Conservation (phyloP, 306 rosid species). For the Cajanus cajan region DNA sequence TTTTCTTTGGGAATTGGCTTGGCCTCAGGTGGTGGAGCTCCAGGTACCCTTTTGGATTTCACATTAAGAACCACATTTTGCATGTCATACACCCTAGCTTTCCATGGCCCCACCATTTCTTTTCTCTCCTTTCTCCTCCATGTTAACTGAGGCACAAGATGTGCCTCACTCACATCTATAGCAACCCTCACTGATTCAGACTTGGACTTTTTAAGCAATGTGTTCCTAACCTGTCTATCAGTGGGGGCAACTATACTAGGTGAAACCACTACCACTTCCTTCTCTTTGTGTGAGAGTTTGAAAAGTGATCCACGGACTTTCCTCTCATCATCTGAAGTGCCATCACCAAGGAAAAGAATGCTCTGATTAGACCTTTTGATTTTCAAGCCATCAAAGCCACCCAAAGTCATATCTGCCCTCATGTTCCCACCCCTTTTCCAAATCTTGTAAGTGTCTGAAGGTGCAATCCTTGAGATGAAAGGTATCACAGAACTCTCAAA, state of each 20-base stretch:
- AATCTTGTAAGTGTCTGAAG: constrained; percentile 91
- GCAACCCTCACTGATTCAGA: constrained; percentile 58
- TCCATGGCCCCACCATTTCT: constrained; percentile 84
- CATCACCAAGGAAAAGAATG: constrained; percentile 82
- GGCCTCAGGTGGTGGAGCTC: constrained; percentile 63
- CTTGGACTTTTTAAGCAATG: constrained; percentile 48
- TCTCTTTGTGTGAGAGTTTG: constrained; percentile 63
- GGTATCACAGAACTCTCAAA: constrained; percentile 97
- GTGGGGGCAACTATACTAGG: constrained; percentile 52
- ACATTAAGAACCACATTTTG: constrained; percentile 77
- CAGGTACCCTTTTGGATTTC: constrained; percentile 65
- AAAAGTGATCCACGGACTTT: constrained; percentile 61
- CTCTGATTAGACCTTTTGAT: constrained; percentile 88
- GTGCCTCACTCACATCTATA: constrained; percentile 79
- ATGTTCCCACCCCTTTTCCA: constrained; percentile 93
- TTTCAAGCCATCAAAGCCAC: constrained; percentile 92
- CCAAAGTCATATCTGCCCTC: constrained; percentile 95
- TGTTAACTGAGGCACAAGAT: constrained; percentile 77
- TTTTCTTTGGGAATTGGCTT: constrained; percentile 46
- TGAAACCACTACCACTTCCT: constrained; percentile 50
- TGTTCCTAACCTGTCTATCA: constrained; percentile 52
- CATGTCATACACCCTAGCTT: constrained; percentile 84
- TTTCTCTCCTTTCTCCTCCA: constrained; percentile 87
- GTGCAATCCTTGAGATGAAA: constrained; percentile 92
- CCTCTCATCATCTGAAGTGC: constrained; percentile 55